Evolutionary conservation across 2,329 filamentous ascomycete genomes (phyloP), one percentile per base, ranked within the genome.

Genomic region (Alternaria arborescens): DNA sequence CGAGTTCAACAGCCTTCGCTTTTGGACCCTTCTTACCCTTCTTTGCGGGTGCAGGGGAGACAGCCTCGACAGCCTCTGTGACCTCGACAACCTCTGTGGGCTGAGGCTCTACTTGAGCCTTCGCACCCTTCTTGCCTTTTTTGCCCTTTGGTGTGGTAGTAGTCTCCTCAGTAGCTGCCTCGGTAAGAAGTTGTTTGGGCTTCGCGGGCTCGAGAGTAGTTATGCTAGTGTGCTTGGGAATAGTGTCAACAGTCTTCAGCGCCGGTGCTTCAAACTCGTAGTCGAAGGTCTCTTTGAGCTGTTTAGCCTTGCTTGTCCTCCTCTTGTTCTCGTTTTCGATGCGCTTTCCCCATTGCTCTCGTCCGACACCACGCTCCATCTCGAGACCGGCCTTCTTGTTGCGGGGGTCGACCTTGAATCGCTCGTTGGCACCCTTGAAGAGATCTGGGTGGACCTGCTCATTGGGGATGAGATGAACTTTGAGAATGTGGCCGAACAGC

Each of bases 401-500:
- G 85, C 92, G 90, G 20, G 95, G 94, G 12, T 94, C 88, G 64
- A 86, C 86, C 85, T 97, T 97, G 85, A 95, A 97, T 57, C 94
- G 90, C 73, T 88, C 89, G 80, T 96, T 94, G 72, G 93, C 92
- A 38, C 93, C 93, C 82, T 95, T 93, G 88, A 93, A 98, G 54
- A 97, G 83, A 63, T 92, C 86, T 24, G 89, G 85, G 77, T 96
- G 92, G 43, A 97, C 83, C 75, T 94, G 89, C 62, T 91, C 92
- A 58, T 88, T 82, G 4, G 92, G 88, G 4, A 97, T 86, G 24
- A 89, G 83, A 76, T 92, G 91, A 80, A 94, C 94, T 80, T 96
- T 94, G 70, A 99, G 84, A 64, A 98, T 91, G 78, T 97, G 94
- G 6, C 93, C 92, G 78, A 97, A 98, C 75, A 99, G 86, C 40